Percentiles rank a stretch among this genome's conserved stretches.
Conservation (phyloP, 2,329 filamentous ascomycete genomes). For the Aspergillus caelatus region DNA sequence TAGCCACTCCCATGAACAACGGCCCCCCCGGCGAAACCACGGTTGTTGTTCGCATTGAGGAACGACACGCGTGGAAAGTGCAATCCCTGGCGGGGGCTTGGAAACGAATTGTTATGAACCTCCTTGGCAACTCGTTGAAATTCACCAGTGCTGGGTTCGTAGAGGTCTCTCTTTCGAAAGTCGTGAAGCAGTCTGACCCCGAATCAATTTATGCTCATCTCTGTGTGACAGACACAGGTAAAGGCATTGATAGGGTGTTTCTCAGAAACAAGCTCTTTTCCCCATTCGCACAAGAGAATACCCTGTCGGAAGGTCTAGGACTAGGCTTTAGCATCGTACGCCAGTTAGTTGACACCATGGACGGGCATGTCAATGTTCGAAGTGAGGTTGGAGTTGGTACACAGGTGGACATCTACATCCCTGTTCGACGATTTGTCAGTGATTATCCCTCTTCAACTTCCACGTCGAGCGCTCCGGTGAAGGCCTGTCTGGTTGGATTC, state of each 20-base stretch:
- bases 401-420: conserved; percentile 33
- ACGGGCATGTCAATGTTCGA: conserved; percentile 59
- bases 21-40: conserved; percentile 20
- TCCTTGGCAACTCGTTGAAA: conserved; percentile 42
- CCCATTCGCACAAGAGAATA: conserved; percentile 66
- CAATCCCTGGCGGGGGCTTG: conserved; percentile 33
- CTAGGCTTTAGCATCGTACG: conserved; percentile 66
- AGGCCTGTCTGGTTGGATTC: conserved; percentile 31
- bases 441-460: conserved; percentile 23
- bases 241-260: conserved; percentile 64
- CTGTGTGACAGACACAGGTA: conserved; percentile 63
- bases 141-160: conserved; percentile 38
- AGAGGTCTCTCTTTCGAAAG: conserved; percentile 31
- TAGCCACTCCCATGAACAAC: neutral
- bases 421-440: conserved; percentile 17
- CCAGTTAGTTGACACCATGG: conserved; percentile 59
- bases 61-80: conserved; percentile 33
- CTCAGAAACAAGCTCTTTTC: conserved; percentile 61
- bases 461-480: neutral
- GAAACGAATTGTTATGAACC: conserved; percentile 41
- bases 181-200: conserved; percentile 10
- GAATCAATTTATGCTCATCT: conserved; percentile 32
- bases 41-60: conserved; percentile 32
- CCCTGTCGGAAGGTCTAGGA: conserved; percentile 61
- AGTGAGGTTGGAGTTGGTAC: conserved; percentile 39